Evolutionary conservation across 1,284 basidiomycete species (phyloP).

Genomic region (Ustilago curta): DNA sequence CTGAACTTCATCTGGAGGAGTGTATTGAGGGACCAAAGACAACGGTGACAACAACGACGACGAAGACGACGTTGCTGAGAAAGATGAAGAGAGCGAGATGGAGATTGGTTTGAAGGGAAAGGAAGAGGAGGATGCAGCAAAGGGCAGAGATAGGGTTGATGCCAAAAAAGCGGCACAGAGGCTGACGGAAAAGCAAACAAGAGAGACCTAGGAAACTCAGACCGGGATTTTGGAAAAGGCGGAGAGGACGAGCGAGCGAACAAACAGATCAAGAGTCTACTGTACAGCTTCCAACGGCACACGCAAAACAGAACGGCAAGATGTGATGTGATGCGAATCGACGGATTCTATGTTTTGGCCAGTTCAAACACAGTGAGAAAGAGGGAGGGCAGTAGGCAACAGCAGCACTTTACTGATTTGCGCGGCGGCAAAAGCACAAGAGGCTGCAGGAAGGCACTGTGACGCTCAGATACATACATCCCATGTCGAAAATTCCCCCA

Average conservation of each 20-base stretch:
- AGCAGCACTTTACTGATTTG: neutral
- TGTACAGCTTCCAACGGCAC: slow-evolving; percentile 3
- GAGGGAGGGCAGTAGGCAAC: neutral
- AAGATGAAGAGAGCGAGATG: neutral
- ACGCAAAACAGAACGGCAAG: neutral
- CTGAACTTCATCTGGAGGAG: slow-evolving; percentile 58
- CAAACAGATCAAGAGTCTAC: neutral
- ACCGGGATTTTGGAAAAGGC: neutral
- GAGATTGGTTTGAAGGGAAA: slow-evolving; percentile 17
- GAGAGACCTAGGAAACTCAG: neutral
- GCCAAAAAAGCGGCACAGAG: neutral
- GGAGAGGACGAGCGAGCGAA: neutral
- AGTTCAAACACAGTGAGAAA: neutral
- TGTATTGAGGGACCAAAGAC: neutral
- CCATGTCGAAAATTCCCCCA: neutral
- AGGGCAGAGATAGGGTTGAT: neutral
- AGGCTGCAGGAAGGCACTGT: slow-evolving; percentile 13
- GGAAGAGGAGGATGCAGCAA: neutral
- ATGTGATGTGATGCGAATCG: neutral
- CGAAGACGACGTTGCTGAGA: too few relatives aligned
- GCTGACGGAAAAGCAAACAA: neutral
- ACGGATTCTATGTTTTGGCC: slow-evolving; percentile 4
- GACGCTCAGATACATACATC: slow-evolving; percentile 21
- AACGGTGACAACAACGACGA: slow-evolving; percentile 1
- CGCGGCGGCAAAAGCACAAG: neutral